Evolutionary conservation across 352 stramenopile genomes (phyloP).

Genomic region (Phytophthora colocasiae): DNA sequence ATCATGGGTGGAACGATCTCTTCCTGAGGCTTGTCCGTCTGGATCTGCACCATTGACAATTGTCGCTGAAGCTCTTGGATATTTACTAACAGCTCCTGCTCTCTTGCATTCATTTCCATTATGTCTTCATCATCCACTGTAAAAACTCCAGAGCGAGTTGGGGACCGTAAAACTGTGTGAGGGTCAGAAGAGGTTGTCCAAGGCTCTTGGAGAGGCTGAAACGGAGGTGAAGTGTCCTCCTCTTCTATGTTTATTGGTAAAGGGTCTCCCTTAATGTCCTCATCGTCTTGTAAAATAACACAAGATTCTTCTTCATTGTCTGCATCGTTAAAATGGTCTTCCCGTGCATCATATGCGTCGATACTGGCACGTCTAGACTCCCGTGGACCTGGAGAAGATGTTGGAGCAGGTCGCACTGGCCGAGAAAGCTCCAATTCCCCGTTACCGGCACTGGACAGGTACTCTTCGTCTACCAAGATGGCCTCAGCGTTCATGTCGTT

Average conservation of each 20-base stretch:
- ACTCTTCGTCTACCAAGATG: conserved; percentile 46
- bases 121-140: conserved; percentile 68
- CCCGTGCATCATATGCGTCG: conserved; percentile 41
- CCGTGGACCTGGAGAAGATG: conserved; percentile 5
- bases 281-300: conserved; percentile 17
- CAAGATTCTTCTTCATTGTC: conserved; percentile 17
- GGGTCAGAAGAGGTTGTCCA: conserved; percentile 4
- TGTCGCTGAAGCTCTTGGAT: conserved; percentile 93
- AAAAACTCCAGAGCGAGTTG: conserved; percentile 38
- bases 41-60: conserved; percentile 88
- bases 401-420: background rate
- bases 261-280: conserved; percentile 23
- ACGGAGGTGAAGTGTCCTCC: conserved; percentile 13
- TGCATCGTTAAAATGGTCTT: conserved; percentile 34
- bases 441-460: conserved; percentile 24
- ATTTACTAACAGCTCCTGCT: conserved; percentile 91
- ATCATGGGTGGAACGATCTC: conserved; percentile 73
- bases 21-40: conserved; percentile 79
- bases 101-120: conserved; percentile 78
- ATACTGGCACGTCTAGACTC: conserved; percentile 40
- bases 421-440: conserved; percentile 18
- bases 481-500: conserved; percentile 30
- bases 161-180: conserved; percentile 30
- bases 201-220: conserved; percentile 12
- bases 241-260: conserved; percentile 18